Evolutionary conservation across 1,284 basidiomycete genomes (phyloP), one percentile per base, ranked within the genome.

Genomic region (Ganoderma leucocontextum): DNA sequence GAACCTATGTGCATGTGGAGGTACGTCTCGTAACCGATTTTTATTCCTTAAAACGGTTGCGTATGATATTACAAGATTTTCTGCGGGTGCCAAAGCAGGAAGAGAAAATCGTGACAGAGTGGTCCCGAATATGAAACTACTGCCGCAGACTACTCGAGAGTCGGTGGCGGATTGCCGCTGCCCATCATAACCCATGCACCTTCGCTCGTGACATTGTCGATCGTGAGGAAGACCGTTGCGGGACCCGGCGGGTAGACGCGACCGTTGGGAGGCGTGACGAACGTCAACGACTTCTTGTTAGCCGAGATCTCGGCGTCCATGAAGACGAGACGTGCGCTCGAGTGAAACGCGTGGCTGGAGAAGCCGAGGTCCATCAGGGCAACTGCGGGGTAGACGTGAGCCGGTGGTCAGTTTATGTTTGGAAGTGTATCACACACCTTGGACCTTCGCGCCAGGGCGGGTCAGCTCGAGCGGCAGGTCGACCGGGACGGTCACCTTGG

Each of bases 221-320:
- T 79, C 70, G 73, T 84, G 77, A 77, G 77, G 82, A 77, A 88
- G 76, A 80, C 79, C 74, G 58, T 74, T 73, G 81, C 88, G 17
- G 86, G 87, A 13, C 87, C 88, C 35, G 86, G 84, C 13, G 85
- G 85, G 72, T 83, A 85, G n/a, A 87, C 78, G 13, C 79, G 76
- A 68, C 81, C 80, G 62, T 82, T 83, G 5, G 84, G 83, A 9
- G 85, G 86, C 19, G 78, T 81, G 13, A 72, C 76, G 68, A 87
- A 78, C 0, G 79, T 81, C 12, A 87, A 78, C n/a, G 78, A 75
- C 69, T 78, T 82, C 52, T 74, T 72, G 68, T 82, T 73, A 10
- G 65, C 68, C 0, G 79, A 81, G 36, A 84, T 75, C 7, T 65
- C 69, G 7, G 81, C 79, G 8, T 81, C 77, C 78, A 87, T 80